A percentile compares a stretch with the other conserved stretches of the same genome.
These are phyloP conservation scores for Fonsecaea nubica DNA, from an alignment of 2,329 filamentous ascomycete genomes.

Conservation along the genomic window DNA sequence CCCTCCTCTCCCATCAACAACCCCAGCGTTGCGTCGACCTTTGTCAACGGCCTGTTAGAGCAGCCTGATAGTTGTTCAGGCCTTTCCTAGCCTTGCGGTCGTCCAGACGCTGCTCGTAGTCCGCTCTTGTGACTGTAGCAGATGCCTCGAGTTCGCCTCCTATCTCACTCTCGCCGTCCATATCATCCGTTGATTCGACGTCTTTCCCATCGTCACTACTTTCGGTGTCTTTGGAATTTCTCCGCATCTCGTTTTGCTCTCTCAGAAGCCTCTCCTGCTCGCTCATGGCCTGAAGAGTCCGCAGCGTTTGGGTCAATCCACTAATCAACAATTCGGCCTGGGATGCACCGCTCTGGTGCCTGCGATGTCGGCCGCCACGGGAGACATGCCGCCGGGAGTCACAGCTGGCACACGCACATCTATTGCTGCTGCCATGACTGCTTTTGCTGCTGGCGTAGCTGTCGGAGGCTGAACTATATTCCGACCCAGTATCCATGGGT, in stretches of 20 bases:
- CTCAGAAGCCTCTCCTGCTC: slow-evolving; percentile 1
- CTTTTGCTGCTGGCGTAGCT: not conserved
- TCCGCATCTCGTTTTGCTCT: not conserved
- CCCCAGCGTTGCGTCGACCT: not conserved
- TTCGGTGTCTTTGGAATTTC: not conserved
- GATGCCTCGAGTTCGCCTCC: not conserved
- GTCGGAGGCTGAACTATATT: not conserved
- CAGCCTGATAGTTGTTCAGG: slow-evolving; percentile 5
- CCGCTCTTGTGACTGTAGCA: not conserved
- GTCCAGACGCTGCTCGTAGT: not conserved
- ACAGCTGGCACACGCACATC: not conserved
- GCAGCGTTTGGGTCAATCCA: slow-evolving; percentile 12
- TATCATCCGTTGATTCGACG: not conserved
- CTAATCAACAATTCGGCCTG: slow-evolving; percentile 3
- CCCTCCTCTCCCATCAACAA: not conserved
- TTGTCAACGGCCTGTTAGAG: not conserved
- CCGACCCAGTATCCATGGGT: not conserved
- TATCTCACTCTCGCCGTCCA: not conserved
- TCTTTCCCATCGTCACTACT: not conserved
- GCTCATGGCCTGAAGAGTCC: slow-evolving; percentile 8
- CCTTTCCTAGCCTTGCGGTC: not conserved
- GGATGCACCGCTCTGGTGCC: not conserved
- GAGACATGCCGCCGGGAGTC: not conserved
- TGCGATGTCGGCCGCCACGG: slow-evolving; percentile 6
- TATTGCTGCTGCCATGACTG: not conserved